Evolutionary conservation across 139 green algal genomes (phyloP), one percentile per base, ranked within the genome.

Genomic region (Micractinium sp.): DNA sequence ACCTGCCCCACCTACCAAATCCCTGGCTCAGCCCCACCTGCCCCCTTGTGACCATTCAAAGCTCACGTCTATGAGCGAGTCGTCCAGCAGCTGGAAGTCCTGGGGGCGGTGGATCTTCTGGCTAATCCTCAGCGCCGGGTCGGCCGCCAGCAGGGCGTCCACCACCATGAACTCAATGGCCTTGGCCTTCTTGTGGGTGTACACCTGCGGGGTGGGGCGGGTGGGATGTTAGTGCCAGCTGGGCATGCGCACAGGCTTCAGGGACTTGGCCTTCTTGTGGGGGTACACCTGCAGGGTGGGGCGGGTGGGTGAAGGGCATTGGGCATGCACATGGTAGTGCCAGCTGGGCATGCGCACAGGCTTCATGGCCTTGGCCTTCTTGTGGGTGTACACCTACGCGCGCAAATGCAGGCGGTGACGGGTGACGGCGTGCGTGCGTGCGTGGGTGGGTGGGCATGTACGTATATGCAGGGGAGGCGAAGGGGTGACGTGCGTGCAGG

Each of bases 211-310:
- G 20, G 60, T 16, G 60, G 60, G 16, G 60, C 60, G 60, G 66
- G 66, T 4, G 29, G 27, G 66, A 27, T n/a, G n/a, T n/a, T n/a
- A 9, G 47, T 56, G 92, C 92, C 47, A 95, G 23, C 38, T 98
- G 91, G 27, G 96, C 96, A 75, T 99, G 96, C 53, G 95, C 93
- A 99, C 98, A 87, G 95, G 96, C 93, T 98, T 96, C 35, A 96
- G 92, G 25, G 93, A 91, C 82, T 95, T 95, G 63, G 94, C 93
- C 85, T 96, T 97, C 93, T 93, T 95, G 92, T 98, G 95, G 33
- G 93, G 97, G 93, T 98, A 98, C 0, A 98, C 93, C 73, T 79
- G 73, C 69, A 35, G 69, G 20, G 60, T 16, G 60, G 60, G 16
- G 60, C 60, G 60, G 66, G 66, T 4, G 29, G 27, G 66, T 31